These are phyloP conservation scores for Diospyros lotus DNA, from an alignment of 148 eudicot species.

Conservation along the genomic window DNA sequence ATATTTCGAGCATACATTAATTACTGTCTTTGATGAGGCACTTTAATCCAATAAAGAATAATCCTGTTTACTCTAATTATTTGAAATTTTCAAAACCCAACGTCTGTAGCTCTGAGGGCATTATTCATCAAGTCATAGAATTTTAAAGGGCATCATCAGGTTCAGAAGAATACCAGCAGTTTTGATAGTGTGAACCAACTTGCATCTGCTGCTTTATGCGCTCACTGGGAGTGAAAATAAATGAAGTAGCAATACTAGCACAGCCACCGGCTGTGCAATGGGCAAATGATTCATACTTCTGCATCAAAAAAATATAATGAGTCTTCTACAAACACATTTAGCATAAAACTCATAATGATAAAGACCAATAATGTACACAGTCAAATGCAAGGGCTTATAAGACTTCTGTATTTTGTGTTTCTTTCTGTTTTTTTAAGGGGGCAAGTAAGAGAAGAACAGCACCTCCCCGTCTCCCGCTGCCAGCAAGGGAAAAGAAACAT, in stretches of 20 bases:
- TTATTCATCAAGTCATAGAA: neutral
- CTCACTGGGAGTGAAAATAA: constrained; percentile 95
- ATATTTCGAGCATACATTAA: neutral
- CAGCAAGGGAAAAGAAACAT: too few species aligned
- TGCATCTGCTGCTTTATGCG: constrained; percentile 99
- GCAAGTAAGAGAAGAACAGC: neutral
- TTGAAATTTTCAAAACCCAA: constrained; percentile 1
- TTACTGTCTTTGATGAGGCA: neutral
- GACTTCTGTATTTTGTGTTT: neutral
- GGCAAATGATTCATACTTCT: constrained; percentile 88
- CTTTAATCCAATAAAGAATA: neutral
- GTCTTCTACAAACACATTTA: constrained; percentile 1
- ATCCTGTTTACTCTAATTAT: neutral
- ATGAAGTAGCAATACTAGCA: constrained; percentile 96
- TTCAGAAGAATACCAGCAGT: constrained; percentile 66
- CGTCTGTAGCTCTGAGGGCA: neutral
- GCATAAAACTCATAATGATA: neutral
- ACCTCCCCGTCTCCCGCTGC: neutral
- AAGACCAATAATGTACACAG: neutral
- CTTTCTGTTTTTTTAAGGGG: neutral
- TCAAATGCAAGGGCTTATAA: neutral
- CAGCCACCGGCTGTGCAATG: constrained; percentile 94
- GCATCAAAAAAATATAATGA: constrained; percentile 20
- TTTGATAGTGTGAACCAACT: constrained; percentile 77
- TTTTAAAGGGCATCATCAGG: neutral